Conservation (phyloP, 179 eudicot genomes). For the Silene vulgaris region DNA sequence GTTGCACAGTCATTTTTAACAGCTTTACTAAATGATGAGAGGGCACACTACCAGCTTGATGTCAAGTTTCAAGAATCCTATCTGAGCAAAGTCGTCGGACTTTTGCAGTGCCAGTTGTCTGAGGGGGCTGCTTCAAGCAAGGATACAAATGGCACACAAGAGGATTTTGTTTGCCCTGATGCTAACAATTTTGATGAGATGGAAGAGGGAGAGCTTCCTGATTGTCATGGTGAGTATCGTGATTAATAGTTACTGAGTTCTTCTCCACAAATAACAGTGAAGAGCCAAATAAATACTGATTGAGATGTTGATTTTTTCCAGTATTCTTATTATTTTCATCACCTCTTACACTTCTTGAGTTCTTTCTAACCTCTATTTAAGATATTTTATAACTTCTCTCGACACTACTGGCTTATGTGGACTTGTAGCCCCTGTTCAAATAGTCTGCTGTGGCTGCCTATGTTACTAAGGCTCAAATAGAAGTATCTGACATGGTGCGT, state of each 20-base stretch:
- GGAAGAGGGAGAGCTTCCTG: conserved; percentile 97
- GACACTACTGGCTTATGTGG: too few species aligned
- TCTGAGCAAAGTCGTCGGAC: conserved; percentile 69
- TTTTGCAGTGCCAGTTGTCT: conserved; percentile 75
- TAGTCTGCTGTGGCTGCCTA: background rate
- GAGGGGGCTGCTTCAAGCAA: conserved; percentile 75
- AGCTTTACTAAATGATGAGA: conserved; percentile 93
- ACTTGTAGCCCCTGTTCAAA: background rate
- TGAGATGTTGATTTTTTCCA: background rate
- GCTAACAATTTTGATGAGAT: conserved; percentile 49
- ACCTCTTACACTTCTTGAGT: conserved; percentile 3
- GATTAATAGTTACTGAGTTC: background rate
- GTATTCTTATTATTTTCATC: background rate
- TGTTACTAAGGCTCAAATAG: too few species aligned
- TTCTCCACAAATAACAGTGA: background rate
- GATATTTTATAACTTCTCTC: too few species aligned
- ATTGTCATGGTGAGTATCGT: conserved; percentile 65
- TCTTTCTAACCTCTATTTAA: background rate
- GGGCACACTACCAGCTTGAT: conserved; percentile 92
- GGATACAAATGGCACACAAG: conserved; percentile 31
- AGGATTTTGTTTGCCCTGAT: conserved; percentile 30
- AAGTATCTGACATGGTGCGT: too few species aligned
- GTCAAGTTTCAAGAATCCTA: conserved; percentile 95
- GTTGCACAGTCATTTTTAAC: conserved; percentile 85
- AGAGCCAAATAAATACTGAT: background rate